Base-by-base conservation (phyloP, 805 yeast species). In the Metschnikowia aberdeeniae region DNA sequence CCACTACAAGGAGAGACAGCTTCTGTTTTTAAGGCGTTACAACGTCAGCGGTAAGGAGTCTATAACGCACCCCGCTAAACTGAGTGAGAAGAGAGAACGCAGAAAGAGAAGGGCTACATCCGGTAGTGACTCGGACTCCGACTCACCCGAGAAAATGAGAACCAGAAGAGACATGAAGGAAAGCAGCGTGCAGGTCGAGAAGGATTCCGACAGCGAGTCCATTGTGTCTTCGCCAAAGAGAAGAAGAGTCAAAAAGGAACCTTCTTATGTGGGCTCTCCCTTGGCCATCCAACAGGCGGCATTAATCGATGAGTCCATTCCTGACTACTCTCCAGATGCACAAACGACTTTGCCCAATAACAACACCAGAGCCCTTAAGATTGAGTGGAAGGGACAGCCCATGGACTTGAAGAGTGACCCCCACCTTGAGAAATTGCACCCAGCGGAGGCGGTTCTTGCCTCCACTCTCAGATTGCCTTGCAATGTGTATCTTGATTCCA, bases 331-430 rank as follows among this genome's bases (percentile, higher is more conserved):
- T n/a, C 97, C 97, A 3, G 73, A 85, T 14, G 54, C 79, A 11
- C 57, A 72, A 2, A 41, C 47, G 3, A 73, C 85, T 1, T 70
- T 90, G 50, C 95, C 96, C 56, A 79, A 72, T 52, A 63, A 60
- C 38, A 82, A 81, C 57, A 69, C 76, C 45, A 82, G 84, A 67
- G 81, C 88, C 53, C 73, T 90, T 55, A 84, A 84, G 60, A 86
- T 95, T 30, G 98, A 92, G 64, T 92, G 99, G 99, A 92, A 90
- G 69, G 99, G 98, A 9, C 95, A 89, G 57, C 95, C 97, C 31
- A 89, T 92, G 97, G 95, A 87, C 63, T 75, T 92, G 45, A 73
- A 84, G 13, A 58, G 66, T 28, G 98, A 93, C 65, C 95, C 96
- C 17, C 76, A 87, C 54, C 65, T 77, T 41, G 68, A 68, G 38